phyloP scores from a whole-genome alignment of 1,284 basidiomycete genomes.

The Trichosporon sp. region DNA sequence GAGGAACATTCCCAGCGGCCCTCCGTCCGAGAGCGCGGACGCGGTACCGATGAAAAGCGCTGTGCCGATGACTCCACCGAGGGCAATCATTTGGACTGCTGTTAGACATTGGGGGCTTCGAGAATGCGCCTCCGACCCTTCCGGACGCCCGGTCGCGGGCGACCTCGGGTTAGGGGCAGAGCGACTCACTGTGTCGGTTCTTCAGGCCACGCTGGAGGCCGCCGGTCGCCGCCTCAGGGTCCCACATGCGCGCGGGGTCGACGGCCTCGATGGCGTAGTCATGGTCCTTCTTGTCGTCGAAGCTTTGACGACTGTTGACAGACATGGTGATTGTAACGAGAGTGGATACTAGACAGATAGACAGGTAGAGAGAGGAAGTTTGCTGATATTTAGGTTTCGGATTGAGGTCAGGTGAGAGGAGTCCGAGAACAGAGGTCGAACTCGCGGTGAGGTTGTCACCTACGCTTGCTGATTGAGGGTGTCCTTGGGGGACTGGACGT shows the following conservation, averaged over 20 bases:
- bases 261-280: neutral
- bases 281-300: slow-evolving; percentile 8
- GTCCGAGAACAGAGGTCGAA: neutral
- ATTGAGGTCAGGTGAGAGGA: neutral
- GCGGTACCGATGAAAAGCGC: slow-evolving; percentile 21
- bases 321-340: neutral
- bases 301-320: neutral
- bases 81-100: slow-evolving; percentile 22
- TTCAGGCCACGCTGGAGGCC: slow-evolving; percentile 20
- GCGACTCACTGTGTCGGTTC: slow-evolving; percentile 21
- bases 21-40: slow-evolving; percentile 40
- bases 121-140: neutral
- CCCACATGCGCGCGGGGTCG: neutral
- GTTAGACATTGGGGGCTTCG: neutral
- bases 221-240: neutral
- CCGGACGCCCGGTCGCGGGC: neutral
- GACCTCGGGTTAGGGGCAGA: neutral
- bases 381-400: neutral
- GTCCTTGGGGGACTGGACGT: neutral
- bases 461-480: neutral
- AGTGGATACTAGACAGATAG: neutral
- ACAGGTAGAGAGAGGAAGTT: neutral
- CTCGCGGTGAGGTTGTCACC: neutral
- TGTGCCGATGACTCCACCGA: slow-evolving; percentile 16
- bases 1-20: slow-evolving; percentile 35